Conservation (phyloP, 148 eudicot genomes). For the Oxyria digyna region DNA sequence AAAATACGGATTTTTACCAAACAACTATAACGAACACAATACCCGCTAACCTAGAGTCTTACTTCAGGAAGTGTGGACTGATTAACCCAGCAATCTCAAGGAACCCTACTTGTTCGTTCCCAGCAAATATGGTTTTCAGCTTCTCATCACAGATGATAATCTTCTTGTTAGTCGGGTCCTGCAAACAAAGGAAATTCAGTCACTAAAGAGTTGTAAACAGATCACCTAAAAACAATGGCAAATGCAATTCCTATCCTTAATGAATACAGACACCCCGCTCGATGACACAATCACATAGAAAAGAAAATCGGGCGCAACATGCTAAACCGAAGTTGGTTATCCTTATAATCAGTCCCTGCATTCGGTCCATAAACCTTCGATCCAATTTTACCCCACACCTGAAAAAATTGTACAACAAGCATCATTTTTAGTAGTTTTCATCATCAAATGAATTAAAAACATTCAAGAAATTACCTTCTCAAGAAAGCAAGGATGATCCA, state of each 20-base stretch:
- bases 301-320: no score
- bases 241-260: not conserved
- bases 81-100: conserved; percentile 38
- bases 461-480: no score
- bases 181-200: conserved; percentile 7
- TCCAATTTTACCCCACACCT: no score
- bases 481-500: no score
- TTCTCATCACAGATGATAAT: conserved; percentile 50
- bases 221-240: not conserved
- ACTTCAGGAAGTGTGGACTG: conserved; percentile 35
- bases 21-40: not conserved
- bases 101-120: conserved; percentile 47
- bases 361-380: no score
- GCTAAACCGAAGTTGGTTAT: no score
- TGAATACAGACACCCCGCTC: not conserved
- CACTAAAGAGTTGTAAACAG: not conserved
- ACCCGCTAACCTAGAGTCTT: not conserved
- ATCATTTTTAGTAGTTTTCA: no score
- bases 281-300: no score
- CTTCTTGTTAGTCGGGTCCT: conserved; percentile 50
- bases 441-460: no score
- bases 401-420: no score
- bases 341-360: no score
- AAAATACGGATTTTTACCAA: not conserved
- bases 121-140: conserved; percentile 45